A percentile compares a stretch with the other conserved stretches of the same genome.
phyloP scores from a whole-genome alignment of 352 stramenopile genomes.

The Phytophthora crassamura region DNA sequence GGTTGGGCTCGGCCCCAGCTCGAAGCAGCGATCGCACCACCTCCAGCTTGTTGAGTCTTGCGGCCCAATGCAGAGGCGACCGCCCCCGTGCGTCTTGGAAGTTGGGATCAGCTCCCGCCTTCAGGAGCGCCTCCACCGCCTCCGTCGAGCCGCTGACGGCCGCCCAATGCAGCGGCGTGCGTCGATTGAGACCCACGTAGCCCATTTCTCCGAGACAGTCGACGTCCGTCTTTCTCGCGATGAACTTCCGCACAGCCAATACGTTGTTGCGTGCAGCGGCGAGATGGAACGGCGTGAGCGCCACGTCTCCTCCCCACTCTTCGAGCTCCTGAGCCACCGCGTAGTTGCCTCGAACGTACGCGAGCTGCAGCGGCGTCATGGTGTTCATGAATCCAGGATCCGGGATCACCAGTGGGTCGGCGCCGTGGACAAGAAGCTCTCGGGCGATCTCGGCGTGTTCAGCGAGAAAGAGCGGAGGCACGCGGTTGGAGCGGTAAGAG shows the following conservation, averaged over 20 bases:
- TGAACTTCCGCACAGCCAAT: slow-evolving; percentile 50
- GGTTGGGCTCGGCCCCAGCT: slow-evolving; percentile 40
- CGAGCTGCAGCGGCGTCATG: slow-evolving; percentile 68
- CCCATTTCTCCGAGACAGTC: slow-evolving; percentile 77
- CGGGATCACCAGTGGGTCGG: slow-evolving; percentile 65
- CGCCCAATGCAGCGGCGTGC: slow-evolving; percentile 77
- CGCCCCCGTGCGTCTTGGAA: slow-evolving; percentile 69
- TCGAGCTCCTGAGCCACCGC: slow-evolving; percentile 71
- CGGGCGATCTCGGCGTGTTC: slow-evolving; percentile 64
- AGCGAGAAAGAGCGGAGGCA: slow-evolving; percentile 71
- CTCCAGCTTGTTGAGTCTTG: slow-evolving; percentile 59
- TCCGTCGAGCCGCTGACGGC: slow-evolving; percentile 61
- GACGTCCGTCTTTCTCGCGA: slow-evolving; percentile 49
- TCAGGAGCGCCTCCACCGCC: slow-evolving; percentile 53
- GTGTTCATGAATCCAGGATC: slow-evolving; percentile 81
- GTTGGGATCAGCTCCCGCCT: slow-evolving; percentile 63
- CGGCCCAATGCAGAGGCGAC: slow-evolving; percentile 75
- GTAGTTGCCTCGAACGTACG: slow-evolving; percentile 73
- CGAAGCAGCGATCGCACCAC: slow-evolving; percentile 51
- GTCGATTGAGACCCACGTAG: slow-evolving; percentile 70
- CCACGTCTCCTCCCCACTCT: slow-evolving; percentile 72
- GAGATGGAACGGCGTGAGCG: slow-evolving; percentile 71
- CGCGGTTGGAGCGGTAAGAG: slow-evolving; percentile 60
- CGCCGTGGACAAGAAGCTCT: slow-evolving; percentile 56
- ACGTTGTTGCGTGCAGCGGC: slow-evolving; percentile 65